Base-by-base conservation (phyloP, 257 asterid species). In the Nicotiana sylvestris region DNA sequence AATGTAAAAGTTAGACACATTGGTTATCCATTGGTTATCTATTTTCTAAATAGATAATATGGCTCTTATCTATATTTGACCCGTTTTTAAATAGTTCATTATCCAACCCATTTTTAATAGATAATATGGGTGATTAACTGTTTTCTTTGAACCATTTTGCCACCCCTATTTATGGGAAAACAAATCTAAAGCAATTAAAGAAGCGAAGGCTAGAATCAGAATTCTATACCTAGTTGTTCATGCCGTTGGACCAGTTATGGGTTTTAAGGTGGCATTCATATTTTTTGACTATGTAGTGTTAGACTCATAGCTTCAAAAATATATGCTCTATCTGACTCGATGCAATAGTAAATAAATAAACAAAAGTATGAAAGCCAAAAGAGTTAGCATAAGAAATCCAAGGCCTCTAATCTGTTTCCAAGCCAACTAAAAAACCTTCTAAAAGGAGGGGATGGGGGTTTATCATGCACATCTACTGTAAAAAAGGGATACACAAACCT, bases 401-500 rank as follows among this genome's bases (percentile, higher is more conserved):
- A 5, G 37, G n/a, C 5, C 21, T 72, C 37, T 12, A 72, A 21
- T 72, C 58, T 3, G 2, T 72, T 69, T 72, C 78, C 58, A 72
- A 70, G 60, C 49, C 78, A 46, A 25, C 18, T 21, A 21, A 72
- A 46, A 35, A 12, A 72, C 37, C 21, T 72, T 43, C 58, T 21
- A 70, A 21, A 70, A 43, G 33, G 21, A 72, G 21, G 0, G 15
- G 37, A 72, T 2, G 3, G 16, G 1, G 58, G 21, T 4, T 4
- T 12, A 12, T 10, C 2, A 78, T 57, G 68, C 68, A 35, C 21
- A 60, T 78, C 7, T 33, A 17, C 56, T 25, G 53, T 58, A 35
- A 32, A 35, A 56, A 55, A 55, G 85, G 39, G 69, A 84, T 27
- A n/a, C 67, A 88, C 89, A 12, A 78, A 95, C 99, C 99, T 94